Conservation (phyloP, 225 moss, liverwort and hornwort genomes). For the Lunularia cruciata region DNA sequence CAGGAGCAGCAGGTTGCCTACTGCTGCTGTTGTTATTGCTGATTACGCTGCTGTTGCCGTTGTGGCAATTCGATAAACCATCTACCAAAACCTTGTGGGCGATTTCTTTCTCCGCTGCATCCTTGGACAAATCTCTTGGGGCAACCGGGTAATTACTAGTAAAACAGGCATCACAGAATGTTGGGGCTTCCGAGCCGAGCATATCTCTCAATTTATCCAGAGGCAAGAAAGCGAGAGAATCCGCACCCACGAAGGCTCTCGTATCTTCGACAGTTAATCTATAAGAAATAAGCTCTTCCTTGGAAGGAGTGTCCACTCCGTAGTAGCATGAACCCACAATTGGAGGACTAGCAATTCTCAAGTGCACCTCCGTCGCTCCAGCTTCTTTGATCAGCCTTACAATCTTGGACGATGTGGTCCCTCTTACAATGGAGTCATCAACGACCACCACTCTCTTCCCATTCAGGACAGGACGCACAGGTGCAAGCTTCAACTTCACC, state of each 20-base stretch:
- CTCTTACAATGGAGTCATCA: conserved; percentile 95
- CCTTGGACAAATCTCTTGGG: conserved; percentile 67
- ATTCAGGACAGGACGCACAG: conserved; percentile 68
- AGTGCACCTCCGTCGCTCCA: conserved; percentile 90
- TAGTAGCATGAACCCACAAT: conserved; percentile 94
- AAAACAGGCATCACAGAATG: conserved; percentile 93
- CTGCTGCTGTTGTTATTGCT: conserved; percentile 41
- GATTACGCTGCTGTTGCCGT: background rate
- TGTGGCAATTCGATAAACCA: conserved; percentile 28
- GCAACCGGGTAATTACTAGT: conserved; percentile 79
- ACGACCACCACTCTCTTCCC: conserved; percentile 93
- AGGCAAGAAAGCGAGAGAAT: conserved; percentile 82
- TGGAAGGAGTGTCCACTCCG: conserved; percentile 91
- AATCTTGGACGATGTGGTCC: conserved; percentile 92
- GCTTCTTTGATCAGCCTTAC: conserved; percentile 93
- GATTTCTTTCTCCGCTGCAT: conserved; percentile 76
- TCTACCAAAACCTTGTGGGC: conserved; percentile 45
- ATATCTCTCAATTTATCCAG: conserved; percentile 62
- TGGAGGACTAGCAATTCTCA: conserved; percentile 95
- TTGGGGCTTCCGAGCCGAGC: conserved; percentile 65
- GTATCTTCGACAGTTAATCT: conserved; percentile 80
- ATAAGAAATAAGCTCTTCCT: conserved; percentile 87
- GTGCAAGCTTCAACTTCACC: conserved; percentile 93
- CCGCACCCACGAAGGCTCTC: conserved; percentile 66
- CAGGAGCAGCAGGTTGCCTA: conserved; percentile 16